Evolutionary conservation across 441 rosid genomes (phyloP), one percentile per base, ranked within the genome.

Genomic region (Euphorbia schlechtendalii): DNA sequence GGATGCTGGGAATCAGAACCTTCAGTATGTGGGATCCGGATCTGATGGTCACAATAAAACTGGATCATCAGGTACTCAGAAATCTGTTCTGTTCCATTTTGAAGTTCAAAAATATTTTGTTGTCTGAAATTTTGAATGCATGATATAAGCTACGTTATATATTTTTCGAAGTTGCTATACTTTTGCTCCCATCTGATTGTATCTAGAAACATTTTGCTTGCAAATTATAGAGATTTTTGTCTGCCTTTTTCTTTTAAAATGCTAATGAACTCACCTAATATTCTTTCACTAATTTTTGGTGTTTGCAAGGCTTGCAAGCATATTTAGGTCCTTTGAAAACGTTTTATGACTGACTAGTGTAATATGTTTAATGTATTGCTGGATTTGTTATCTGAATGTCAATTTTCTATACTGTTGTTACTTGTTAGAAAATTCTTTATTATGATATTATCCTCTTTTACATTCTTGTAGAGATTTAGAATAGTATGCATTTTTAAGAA

Each of bases 41-140:
- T 67, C 77, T 59, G 67, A 67, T 72, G 68, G 67, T 75, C 65
- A 36, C 51, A 63, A 69, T 43, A 80, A 75, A 59, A 43, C 78
- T 49, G 73, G 59, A 69, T 63, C 76, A 53, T 41, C 78, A 38
- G 86, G 97, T 88, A 69, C 61, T 71, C 49, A 68, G n/a, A 40
- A 64, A 49, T 71, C 38, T 71, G 25, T 57, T 60, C 67, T 74
- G 66, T 15, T 7, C 48, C 25, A 38, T 1, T 17, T 3, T 4
- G 34, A 63, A 25, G 64, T 63, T 13, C 12, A 21, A 22, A 8
- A n/a, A 11, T 34, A n/a, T n/a, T n/a, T n/a, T n/a, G n/a, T 13
- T 28, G 11, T 27, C 17, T 4, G 38, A 24, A 9, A 18, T 8
- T 30, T 34, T 49, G 66, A 46, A 11, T 49, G 18, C 38, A n/a